A percentile compares a stretch with the other conserved stretches of the same genome.
Conservation (phyloP, 352 stramenopile genomes). For the Phytophthora ohioensis region DNA sequence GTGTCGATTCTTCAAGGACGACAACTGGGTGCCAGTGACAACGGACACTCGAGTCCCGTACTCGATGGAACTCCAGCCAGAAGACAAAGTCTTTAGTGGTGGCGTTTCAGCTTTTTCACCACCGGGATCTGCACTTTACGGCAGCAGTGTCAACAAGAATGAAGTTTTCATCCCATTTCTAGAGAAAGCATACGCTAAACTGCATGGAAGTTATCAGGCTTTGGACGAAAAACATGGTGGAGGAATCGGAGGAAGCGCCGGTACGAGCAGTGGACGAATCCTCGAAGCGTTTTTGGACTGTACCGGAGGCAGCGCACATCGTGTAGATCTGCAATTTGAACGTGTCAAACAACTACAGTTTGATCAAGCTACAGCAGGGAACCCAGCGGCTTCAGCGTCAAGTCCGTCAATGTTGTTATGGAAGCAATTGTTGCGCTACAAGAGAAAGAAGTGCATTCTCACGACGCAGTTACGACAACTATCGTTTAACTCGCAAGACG, state of each 20-base stretch:
- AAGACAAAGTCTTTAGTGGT: constrained; percentile 39
- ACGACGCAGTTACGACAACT: constrained; percentile 76
- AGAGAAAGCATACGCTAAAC: constrained; percentile 92
- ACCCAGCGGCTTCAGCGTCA: constrained; percentile 27
- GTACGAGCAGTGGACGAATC: constrained; percentile 65
- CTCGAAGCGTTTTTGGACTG: constrained; percentile 90
- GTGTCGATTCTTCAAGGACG: constrained; percentile 94
- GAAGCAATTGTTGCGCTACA: constrained; percentile 73
- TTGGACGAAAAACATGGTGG: constrained; percentile 54
- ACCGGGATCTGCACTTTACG: constrained; percentile 72
- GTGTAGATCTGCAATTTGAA: constrained; percentile 73
- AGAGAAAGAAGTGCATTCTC: constrained; percentile 67
- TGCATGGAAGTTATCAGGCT: constrained; percentile 80
- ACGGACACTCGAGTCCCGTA: constrained; percentile 90
- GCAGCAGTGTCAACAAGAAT: constrained; percentile 76
- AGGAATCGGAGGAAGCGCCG: constrained; percentile 41
- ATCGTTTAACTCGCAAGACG: constrained; percentile 67
- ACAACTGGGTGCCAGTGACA: constrained; percentile 88
- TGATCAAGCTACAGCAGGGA: constrained; percentile 29
- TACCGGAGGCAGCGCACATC: constrained; percentile 84
- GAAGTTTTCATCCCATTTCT: constrained; percentile 90
- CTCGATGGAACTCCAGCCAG: constrained; percentile 51
- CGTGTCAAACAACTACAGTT: constrained; percentile 42
- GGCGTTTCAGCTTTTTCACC: constrained; percentile 31
- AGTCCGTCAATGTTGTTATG: constrained; percentile 56